These are phyloP conservation scores for Rubus idaeus DNA, from an alignment of 306 rosid genomes.

Conservation along the genomic window DNA sequence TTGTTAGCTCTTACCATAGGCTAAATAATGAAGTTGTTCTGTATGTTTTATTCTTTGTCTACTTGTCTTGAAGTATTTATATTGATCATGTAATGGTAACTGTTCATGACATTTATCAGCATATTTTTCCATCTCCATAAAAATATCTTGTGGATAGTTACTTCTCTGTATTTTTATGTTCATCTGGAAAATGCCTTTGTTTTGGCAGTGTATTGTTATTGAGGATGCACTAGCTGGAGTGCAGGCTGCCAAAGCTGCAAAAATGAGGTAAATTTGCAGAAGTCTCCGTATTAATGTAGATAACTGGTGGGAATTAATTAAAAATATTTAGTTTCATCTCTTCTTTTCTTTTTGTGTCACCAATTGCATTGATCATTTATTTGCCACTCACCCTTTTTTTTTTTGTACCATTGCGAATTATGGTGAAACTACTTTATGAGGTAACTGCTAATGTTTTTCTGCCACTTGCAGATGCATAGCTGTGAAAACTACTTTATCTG, in stretches of 20 bases:
- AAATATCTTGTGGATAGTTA: not conserved
- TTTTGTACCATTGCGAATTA: not conserved
- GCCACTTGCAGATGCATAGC: slow-evolving; percentile 77
- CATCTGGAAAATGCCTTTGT: slow-evolving; percentile 9
- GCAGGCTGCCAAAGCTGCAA: slow-evolving; percentile 94
- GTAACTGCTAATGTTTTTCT: slow-evolving; percentile 15
- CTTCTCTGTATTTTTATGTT: not conserved
- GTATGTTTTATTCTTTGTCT: not conserved
- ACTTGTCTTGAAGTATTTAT: not conserved
- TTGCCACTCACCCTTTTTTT: not conserved
- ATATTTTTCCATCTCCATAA: not conserved
- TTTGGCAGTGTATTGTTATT: slow-evolving; percentile 80
- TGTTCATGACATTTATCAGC: slow-evolving; percentile 12
- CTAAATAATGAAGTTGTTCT: slow-evolving; percentile 11
- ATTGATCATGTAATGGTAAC: not conserved
- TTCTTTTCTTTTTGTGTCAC: not conserved
- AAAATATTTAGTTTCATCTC: not conserved
- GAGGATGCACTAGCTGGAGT: slow-evolving; percentile 98
- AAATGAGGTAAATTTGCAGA: slow-evolving; percentile 65
- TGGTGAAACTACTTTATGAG: slow-evolving; percentile 1
- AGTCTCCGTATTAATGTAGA: not conserved
- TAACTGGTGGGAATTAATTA: not conserved
- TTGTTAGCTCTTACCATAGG: slow-evolving; percentile 20
- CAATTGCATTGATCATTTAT: slow-evolving; percentile 5
- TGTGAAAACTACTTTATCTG: slow-evolving; percentile 84